These are phyloP conservation scores for Cystobasidium pallidum DNA, from an alignment of 1,284 basidiomycete genomes.

Conservation along the genomic window DNA sequence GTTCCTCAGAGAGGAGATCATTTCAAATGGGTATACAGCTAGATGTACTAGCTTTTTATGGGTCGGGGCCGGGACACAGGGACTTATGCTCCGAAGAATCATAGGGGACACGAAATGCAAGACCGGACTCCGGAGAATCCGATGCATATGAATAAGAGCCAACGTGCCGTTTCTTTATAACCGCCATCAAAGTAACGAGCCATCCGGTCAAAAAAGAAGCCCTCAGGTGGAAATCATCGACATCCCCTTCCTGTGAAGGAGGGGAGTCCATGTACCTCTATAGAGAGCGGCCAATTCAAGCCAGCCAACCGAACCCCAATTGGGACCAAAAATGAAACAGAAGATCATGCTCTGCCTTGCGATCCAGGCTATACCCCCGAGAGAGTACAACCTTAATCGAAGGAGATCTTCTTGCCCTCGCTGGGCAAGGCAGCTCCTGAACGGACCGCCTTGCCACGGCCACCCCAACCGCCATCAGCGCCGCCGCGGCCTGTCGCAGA, in stretches of 20 bases:
- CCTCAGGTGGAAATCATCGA: background rate
- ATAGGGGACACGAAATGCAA: background rate
- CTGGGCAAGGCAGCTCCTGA: constrained; percentile 38
- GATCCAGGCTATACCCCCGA: background rate
- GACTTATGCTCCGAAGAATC: background rate
- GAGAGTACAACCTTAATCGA: constrained; percentile 20
- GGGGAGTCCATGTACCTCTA: background rate
- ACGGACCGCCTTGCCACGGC: constrained; percentile 28
- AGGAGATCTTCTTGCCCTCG: constrained; percentile 41
- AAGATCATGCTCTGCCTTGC: constrained; percentile 12
- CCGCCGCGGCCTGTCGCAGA: constrained; percentile 25
- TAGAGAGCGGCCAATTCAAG: constrained; percentile 13
- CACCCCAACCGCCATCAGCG: constrained; percentile 33
- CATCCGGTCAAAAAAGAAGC: constrained; percentile 9
- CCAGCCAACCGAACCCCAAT: constrained; percentile 17
- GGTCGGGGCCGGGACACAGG: constrained; percentile 8
- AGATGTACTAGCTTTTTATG: constrained; percentile 2
- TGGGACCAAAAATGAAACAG: background rate
- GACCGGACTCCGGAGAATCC: background rate
- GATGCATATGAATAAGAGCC: background rate
- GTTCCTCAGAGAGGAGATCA: background rate
- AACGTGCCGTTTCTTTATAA: background rate
- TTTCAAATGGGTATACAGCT: constrained; percentile 8
- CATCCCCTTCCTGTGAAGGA: background rate
- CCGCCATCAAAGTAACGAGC: constrained; percentile 17